Evolutionary conservation across 2,329 filamentous ascomycete genomes (phyloP).

Genomic region (Epichloe brachyelytri): DNA sequence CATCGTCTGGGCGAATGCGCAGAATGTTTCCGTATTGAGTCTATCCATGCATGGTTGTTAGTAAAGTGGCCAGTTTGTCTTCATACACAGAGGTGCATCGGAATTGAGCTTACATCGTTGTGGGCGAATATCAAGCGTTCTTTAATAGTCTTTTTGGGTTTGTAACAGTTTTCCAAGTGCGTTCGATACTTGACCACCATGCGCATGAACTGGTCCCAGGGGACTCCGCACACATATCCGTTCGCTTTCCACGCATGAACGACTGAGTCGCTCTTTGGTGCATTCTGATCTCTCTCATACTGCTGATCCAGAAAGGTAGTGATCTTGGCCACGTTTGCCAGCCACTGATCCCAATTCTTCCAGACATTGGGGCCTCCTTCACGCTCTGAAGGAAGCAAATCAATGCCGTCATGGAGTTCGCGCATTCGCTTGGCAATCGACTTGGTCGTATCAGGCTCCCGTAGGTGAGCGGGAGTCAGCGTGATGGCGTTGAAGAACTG

Average conservation of each 20-base stretch:
- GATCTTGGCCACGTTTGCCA: conserved; percentile 50
- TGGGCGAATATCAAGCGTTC: conserved; percentile 85
- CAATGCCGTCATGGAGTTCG: conserved; percentile 87
- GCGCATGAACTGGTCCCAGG: conserved; percentile 66
- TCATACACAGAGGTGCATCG: too few relatives aligned
- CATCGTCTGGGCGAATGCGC: conserved; percentile 50
- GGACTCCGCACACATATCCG: conserved; percentile 70
- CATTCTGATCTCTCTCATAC: conserved; percentile 30
- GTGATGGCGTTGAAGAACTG: conserved; percentile 81
- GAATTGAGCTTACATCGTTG: conserved; percentile 60
- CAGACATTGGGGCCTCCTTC: conserved; percentile 72
- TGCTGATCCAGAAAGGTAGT: conserved; percentile 45
- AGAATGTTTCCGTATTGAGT: conserved; percentile 98
- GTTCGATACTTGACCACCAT: conserved; percentile 65
- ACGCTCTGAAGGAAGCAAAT: conserved; percentile 66
- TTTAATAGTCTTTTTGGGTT: conserved; percentile 51
- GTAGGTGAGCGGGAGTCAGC: conserved; percentile 63
- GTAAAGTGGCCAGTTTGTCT: neutral
- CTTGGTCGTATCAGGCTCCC: conserved; percentile 68
- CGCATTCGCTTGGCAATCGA: conserved; percentile 97
- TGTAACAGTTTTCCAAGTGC: conserved; percentile 62
- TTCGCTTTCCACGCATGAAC: conserved; percentile 48
- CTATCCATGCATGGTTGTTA: conserved; percentile 27
- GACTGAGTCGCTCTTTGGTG: conserved; percentile 14
- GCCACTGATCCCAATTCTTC: conserved; percentile 92